Conservation (phyloP, 2,329 filamentous ascomycete genomes). For the Xylaria arbuscula region DNA sequence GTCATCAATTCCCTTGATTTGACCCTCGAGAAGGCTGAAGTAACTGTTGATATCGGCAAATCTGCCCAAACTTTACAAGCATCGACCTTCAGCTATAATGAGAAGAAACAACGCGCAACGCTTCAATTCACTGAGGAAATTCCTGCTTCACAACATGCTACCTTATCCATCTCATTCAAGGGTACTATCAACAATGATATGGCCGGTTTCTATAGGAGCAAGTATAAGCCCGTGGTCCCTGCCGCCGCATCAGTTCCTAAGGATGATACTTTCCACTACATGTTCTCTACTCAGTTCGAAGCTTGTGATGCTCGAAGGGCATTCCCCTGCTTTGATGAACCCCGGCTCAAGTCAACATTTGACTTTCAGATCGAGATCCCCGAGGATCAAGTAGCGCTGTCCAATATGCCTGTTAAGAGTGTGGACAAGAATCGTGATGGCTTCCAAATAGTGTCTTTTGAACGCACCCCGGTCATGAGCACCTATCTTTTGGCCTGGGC, state of each 20-base stretch:
- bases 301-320: constrained; percentile 93
- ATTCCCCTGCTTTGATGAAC: constrained; percentile 98
- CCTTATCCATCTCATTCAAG: constrained; percentile 77
- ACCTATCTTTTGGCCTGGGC: constrained; percentile 94
- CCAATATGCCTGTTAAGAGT: constrained; percentile 93
- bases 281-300: constrained; percentile 98
- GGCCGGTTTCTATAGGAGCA: constrained; percentile 92
- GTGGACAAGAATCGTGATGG: constrained; percentile 69
- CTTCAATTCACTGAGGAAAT: constrained; percentile 80
- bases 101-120: constrained; percentile 83
- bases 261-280: constrained; percentile 74
- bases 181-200: constrained; percentile 90
- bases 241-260: constrained; percentile 81
- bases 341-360: constrained; percentile 95
- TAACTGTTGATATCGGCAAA: constrained; percentile 69
- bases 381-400: constrained; percentile 85
- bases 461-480: constrained; percentile 89
- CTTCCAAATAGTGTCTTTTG: constrained; percentile 80
- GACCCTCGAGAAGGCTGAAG: constrained; percentile 74
- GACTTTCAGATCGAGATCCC: constrained; percentile 94
- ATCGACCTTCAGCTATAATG: constrained; percentile 80
- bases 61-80: constrained; percentile 68
- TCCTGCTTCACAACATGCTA: constrained; percentile 72
- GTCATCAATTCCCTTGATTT: constrained; percentile 88
- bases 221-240: constrained; percentile 84